Conservation (phyloP, 257 asterid genomes). For the Solanum arcanum region DNA sequence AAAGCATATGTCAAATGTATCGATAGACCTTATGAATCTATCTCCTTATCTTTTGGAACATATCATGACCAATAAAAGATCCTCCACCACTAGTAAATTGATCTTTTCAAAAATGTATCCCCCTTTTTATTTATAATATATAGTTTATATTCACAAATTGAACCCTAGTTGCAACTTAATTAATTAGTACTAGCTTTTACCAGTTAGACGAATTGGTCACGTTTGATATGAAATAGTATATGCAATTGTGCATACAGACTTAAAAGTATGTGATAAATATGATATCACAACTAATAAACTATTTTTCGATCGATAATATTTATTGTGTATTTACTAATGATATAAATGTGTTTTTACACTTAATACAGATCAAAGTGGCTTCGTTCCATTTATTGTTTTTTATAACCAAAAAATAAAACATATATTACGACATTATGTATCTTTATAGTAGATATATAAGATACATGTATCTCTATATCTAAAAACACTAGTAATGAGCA, state of each 20-base stretch:
- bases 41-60: conserved; percentile 1
- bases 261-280: neutral
- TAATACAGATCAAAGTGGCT: neutral
- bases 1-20: neutral
- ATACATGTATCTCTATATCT: neutral
- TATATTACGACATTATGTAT: neutral
- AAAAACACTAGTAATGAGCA: neutral
- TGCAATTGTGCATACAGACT: neutral
- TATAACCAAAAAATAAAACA: neutral
- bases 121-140: neutral
- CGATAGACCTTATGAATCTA: neutral
- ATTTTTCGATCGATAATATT: neutral
- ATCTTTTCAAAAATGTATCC: neutral
- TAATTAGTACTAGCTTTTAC: neutral
- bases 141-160: neutral
- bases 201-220: neutral
- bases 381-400: neutral
- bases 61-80: neutral
- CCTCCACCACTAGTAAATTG: neutral
- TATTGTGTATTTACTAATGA: neutral
- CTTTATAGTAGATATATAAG: neutral
- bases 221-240: neutral
- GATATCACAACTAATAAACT: neutral
- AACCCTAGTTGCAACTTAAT: neutral
- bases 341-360: neutral